A percentile compares a stretch with the other conserved stretches of the same genome.
These are phyloP conservation scores for Malus sylvestris DNA, from an alignment of 306 rosid species.

Conservation along the genomic window DNA sequence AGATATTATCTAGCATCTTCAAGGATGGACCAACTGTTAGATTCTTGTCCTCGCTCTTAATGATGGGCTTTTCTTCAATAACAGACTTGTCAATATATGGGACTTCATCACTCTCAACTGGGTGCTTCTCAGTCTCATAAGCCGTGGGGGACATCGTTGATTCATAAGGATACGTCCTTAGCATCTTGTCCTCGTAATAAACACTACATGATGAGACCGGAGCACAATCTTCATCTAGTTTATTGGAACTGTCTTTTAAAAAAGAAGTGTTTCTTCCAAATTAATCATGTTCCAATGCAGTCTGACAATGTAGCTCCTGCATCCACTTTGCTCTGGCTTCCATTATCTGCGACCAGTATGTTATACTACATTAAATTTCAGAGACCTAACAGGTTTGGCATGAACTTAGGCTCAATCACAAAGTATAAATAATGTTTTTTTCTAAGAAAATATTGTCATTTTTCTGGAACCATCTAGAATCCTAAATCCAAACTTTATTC, in stretches of 20 bases:
- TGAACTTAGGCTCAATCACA: background rate
- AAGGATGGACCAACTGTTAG: conserved; percentile 33
- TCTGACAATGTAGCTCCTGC: conserved; percentile 81
- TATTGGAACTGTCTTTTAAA: conserved; percentile 29
- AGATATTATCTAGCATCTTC: conserved; percentile 36
- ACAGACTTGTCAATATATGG: conserved; percentile 52
- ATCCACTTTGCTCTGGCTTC: conserved; percentile 89
- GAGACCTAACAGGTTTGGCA: background rate
- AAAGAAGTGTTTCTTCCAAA: conserved; percentile 38
- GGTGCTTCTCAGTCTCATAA: conserved; percentile 43
- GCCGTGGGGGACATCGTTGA: conserved; percentile 34
- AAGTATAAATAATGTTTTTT: background rate
- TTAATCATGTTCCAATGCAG: conserved; percentile 42
- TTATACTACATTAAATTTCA: conserved; percentile 7
- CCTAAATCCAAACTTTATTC: background rate
- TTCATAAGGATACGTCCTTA: conserved; percentile 27
- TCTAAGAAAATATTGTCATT: background rate
- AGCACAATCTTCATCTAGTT: conserved; percentile 34
- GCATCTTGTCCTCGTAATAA: conserved; percentile 37
- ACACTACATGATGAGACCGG: conserved; percentile 30
- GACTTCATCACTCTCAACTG: conserved; percentile 44
- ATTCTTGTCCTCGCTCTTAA: conserved; percentile 44
- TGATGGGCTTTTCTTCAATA: conserved; percentile 40
- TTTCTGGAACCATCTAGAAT: background rate
- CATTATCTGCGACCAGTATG: conserved; percentile 51